Percentiles rank a stretch among this genome's conserved stretches.
Evolutionary conservation across 257 asterid species (phyloP).

Genomic region (Plantago major): DNA sequence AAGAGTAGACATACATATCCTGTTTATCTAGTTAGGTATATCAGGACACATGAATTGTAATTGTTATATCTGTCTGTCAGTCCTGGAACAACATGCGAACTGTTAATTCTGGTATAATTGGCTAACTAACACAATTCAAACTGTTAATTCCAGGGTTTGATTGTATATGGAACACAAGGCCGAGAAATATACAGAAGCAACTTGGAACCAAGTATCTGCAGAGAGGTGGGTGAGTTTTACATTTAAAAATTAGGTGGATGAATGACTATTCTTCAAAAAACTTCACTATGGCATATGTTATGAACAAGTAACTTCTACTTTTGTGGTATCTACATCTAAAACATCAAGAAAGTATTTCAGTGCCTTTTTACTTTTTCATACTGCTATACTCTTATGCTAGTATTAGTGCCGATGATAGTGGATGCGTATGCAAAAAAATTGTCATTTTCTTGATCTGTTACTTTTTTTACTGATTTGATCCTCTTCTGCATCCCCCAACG

Average conservation of each 20-base stretch:
- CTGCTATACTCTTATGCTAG: conserved; percentile 2
- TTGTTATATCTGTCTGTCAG: no score
- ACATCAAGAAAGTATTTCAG: conserved; percentile 11
- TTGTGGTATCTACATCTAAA: conserved; percentile 4
- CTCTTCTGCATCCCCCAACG: conserved; percentile 1
- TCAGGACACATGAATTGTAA: no score
- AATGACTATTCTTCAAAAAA: no score
- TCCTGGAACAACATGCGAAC: no score
- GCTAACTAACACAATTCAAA: conserved; percentile 8
- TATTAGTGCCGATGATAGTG: background rate
- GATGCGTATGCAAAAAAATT: background rate
- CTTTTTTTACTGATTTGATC: conserved; percentile 3
- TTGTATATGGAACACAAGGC: conserved; percentile 92
- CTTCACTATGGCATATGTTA: background rate
- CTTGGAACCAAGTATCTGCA: conserved; percentile 68
- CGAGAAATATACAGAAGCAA: conserved; percentile 80
- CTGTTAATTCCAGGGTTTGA: conserved; percentile 72
- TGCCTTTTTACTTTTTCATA: conserved; percentile 2
- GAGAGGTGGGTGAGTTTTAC: conserved; percentile 52
- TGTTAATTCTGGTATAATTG: no score
- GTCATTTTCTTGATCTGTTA: background rate
- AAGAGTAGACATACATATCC: no score
- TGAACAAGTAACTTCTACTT: conserved; percentile 6
- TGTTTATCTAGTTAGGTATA: no score
- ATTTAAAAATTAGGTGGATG: conserved; percentile 5